Evolutionary conservation across 768 basidiomycete genomes (phyloP), one percentile per base, ranked within the genome.

Genomic region (Boletellus sp.): DNA sequence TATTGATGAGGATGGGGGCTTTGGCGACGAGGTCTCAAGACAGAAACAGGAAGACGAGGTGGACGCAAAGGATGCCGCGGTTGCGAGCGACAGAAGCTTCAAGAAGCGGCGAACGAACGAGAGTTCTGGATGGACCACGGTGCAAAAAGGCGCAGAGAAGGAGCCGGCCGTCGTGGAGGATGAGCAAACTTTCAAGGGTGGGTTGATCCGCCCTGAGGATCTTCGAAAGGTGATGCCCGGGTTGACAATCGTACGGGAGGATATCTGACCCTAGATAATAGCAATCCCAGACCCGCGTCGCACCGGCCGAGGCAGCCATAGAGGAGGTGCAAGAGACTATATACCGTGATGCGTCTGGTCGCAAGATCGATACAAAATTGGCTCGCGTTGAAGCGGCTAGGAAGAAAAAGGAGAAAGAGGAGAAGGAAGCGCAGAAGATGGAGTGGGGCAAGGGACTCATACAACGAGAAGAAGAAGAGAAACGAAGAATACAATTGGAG

Each of bases 391-490:
- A 94, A 61, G 90, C 91, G 26, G 87, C 87, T 37, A 74, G 84
- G 56, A 66, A 79, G 67, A 92, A 93, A 61, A 78, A 90, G 19
- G 86, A 92, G 63, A 74, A 77, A 50, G 85, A 94, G 65, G 90
- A 96, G 71, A 83, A 81, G 63, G 91, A 95, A 63, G 87, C 87
- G 43, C 74, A 80, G 64, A 94, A 91, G 74, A 93, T 95, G 90
- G 90, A 95, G 65, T 98, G 96, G 96, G 93, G 92, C 1, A 98
- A 95, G 69, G 96, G 96, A 26, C 62, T 98, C 32, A 87, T 93
- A 34, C 96, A 98, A 72, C 74, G 84, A 52, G 86, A 90, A 20
- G 88, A 94, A 52, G 72, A 76, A 45, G 90, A 94, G 70, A 79
- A 78, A 63, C 72, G 75, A 63, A 79, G 71, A 61, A 61, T 68